These are phyloP conservation scores for Phanerodontia chrysosporium DNA, from an alignment of 768 basidiomycete genomes.

Conservation along the genomic window DNA sequence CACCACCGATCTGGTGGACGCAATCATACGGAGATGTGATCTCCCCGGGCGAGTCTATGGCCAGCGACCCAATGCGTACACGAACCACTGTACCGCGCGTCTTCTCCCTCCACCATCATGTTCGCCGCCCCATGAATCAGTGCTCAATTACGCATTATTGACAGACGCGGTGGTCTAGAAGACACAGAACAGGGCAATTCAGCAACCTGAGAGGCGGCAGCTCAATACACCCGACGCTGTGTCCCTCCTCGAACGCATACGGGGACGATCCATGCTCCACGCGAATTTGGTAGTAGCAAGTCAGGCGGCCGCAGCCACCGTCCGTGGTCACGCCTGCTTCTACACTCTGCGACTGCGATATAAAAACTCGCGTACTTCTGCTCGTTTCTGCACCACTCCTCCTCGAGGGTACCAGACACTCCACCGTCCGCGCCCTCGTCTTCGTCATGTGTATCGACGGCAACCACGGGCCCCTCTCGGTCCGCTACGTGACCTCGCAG, in stretches of 20 bases:
- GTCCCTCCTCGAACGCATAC: background rate
- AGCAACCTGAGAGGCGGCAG: background rate
- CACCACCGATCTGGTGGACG: background rate
- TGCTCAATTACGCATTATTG: background rate
- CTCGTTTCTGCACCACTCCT: background rate
- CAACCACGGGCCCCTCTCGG: conserved; percentile 20
- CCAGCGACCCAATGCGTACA: background rate
- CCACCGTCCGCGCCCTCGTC: background rate
- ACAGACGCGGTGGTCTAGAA: background rate
- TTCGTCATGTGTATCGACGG: conserved; percentile 21
- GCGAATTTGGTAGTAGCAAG: background rate
- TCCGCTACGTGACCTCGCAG: conserved; percentile 21
- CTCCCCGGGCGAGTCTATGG: background rate
- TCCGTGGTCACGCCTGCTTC: background rate
- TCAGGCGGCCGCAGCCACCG: background rate
- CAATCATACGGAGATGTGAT: background rate
- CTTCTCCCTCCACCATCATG: background rate
- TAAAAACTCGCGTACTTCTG: background rate
- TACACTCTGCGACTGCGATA: background rate
- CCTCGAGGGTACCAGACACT: background rate
- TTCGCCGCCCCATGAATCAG: background rate
- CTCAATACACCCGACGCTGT: background rate
- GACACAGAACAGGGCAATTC: background rate
- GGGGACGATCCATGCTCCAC: background rate
- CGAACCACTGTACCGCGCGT: background rate